Conservation (phyloP, 805 yeast species). For the Zygoascus flipseniorum region DNA sequence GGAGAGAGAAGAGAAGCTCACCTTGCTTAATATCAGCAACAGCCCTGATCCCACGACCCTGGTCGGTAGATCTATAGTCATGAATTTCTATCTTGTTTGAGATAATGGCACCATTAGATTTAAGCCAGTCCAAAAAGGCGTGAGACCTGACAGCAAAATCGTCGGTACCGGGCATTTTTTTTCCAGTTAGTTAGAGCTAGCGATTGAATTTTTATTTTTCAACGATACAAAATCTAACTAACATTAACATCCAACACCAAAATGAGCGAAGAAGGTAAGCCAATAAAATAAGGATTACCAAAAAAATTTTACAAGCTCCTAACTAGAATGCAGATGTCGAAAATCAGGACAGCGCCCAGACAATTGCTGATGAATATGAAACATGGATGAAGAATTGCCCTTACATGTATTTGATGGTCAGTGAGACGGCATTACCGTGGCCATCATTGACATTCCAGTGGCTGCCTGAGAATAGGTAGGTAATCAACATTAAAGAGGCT, state of each 20-base stretch:
- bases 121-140: slow-evolving; percentile 14
- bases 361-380: slow-evolving; percentile 26
- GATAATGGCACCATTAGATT: slow-evolving; percentile 24
- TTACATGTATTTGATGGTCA: slow-evolving; percentile 61
- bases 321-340: background rate
- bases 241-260: background rate
- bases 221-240: background rate
- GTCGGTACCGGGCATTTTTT: background rate
- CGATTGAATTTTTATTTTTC: background rate
- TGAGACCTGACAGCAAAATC: slow-evolving; percentile 6
- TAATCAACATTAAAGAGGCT: background rate
- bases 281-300: background rate
- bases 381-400: slow-evolving; percentile 84
- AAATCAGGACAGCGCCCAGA: background rate
- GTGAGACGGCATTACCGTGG: slow-evolving; percentile 58
- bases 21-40: slow-evolving; percentile 47
- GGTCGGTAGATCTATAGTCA: slow-evolving; percentile 49
- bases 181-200: too few species aligned
- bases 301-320: background rate
- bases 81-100: slow-evolving; percentile 50
- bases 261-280: background rate
- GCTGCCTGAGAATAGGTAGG: slow-evolving; percentile 39
- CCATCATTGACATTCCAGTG: slow-evolving; percentile 68
- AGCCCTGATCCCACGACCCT: slow-evolving; percentile 79
- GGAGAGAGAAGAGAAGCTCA: slow-evolving; percentile 63